A percentile compares a stretch with the other conserved stretches of the same genome.
phyloP scores from a whole-genome alignment of 2,329 filamentous ascomycete species.

The Septoria petroselini region DNA sequence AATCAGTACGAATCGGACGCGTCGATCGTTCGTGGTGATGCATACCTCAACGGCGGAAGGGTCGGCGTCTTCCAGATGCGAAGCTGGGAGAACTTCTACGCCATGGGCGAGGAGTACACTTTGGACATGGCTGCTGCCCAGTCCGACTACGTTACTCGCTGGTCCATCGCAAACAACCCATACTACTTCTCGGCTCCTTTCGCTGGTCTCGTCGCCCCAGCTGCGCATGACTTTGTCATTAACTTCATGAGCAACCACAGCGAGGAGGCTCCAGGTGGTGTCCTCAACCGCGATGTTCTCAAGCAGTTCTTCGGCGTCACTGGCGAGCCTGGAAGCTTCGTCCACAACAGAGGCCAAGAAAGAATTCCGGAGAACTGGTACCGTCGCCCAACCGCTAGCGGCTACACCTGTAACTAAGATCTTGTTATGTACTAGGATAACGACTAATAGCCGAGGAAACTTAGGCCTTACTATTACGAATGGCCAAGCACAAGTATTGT shows the following conservation, averaged over 20 bases:
- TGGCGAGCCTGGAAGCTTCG: slow-evolving; percentile 23
- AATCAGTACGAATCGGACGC: slow-evolving; percentile 38
- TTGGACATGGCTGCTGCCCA: slow-evolving; percentile 18
- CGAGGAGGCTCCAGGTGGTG: slow-evolving; percentile 21
- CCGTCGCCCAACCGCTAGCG: slow-evolving; percentile 1
- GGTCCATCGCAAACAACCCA: slow-evolving; percentile 32
- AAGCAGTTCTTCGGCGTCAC: slow-evolving; percentile 28
- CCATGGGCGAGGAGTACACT: slow-evolving; percentile 14
- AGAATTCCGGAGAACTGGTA: slow-evolving; percentile 43
- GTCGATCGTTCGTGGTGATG: slow-evolving; percentile 34
- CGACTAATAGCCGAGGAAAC: slow-evolving; percentile 44
- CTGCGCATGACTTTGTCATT: slow-evolving; percentile 16
- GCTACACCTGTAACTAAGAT: slow-evolving; percentile 42
- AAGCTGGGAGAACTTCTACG: slow-evolving; percentile 18
- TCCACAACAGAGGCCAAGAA: slow-evolving; percentile 25
- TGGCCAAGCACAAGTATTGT: slow-evolving; percentile 21
- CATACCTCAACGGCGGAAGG: slow-evolving; percentile 26
- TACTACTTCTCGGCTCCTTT: slow-evolving; percentile 34
- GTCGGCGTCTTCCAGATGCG: slow-evolving; percentile 10
- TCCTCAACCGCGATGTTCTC: slow-evolving; percentile 25
- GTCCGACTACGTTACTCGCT: slow-evolving; percentile 3
- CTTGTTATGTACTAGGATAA: slow-evolving; percentile 45
- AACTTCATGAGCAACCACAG: slow-evolving; percentile 28
- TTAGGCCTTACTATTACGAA: slow-evolving; percentile 31
- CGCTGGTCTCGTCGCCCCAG: slow-evolving; percentile 11